Evolutionary conservation across 2,329 filamentous ascomycete genomes (phyloP).

Genomic region (Pseudopyricularia cyperi): DNA sequence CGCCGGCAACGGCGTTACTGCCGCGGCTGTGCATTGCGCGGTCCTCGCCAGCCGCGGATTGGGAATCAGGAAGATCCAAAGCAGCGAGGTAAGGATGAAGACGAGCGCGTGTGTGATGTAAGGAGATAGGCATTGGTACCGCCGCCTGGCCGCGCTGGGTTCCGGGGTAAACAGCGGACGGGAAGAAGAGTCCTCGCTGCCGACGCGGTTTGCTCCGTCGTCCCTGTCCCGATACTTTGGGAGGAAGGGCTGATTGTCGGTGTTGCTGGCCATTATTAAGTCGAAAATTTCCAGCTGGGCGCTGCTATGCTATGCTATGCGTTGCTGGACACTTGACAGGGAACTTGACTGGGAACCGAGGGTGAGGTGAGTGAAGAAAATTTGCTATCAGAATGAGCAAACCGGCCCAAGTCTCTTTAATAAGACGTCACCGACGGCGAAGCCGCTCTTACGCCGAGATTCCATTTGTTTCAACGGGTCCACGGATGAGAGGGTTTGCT

Average conservation of each 20-base stretch:
- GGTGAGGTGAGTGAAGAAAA: not conserved
- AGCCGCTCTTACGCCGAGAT: not conserved
- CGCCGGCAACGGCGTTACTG: not conserved
- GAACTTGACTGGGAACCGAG: not conserved
- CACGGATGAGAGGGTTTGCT: not conserved
- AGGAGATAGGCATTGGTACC: not conserved
- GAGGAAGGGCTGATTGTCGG: not conserved
- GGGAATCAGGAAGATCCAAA: slow-evolving; percentile 1
- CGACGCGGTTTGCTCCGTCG: not conserved
- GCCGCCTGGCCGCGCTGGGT: not conserved
- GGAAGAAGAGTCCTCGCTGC: not conserved
- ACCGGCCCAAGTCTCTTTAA: not conserved
- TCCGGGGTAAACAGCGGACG: too few species aligned
- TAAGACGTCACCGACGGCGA: not conserved
- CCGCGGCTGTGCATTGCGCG: not conserved
- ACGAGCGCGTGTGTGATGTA: not conserved
- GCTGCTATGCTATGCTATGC: too few species aligned
- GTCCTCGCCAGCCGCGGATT: not conserved
- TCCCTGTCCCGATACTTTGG: slow-evolving; percentile 3
- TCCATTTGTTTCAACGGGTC: not conserved
- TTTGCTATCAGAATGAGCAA: not conserved
- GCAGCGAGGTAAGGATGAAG: slow-evolving; percentile 1
- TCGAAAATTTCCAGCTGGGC: not conserved
- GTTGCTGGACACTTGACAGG: too few species aligned
- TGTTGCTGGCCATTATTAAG: not conserved